Evolutionary conservation across 1,284 basidiomycete genomes (phyloP).

Genomic region (Microbotryomycetes sp.): DNA sequence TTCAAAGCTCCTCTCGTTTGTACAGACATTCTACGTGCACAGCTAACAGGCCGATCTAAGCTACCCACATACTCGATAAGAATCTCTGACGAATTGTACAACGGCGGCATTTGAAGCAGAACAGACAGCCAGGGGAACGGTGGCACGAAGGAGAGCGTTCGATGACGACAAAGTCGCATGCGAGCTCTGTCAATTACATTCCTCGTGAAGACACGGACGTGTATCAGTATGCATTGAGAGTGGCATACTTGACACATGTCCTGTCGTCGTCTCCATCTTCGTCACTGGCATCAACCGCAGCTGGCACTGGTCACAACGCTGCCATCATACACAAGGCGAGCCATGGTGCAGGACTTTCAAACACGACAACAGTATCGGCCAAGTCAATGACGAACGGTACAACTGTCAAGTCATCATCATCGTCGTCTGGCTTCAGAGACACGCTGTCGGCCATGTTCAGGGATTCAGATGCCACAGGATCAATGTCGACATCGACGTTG

Average conservation of each 20-base stretch:
- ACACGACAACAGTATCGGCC: slow-evolving; percentile 1
- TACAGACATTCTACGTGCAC: too few relatives aligned
- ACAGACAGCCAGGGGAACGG: too few relatives aligned
- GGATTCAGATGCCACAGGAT: not conserved
- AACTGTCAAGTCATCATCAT: not conserved
- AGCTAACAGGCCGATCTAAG: too few relatives aligned
- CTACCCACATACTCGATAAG: too few relatives aligned
- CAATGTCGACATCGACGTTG: not conserved
- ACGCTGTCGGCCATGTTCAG: not conserved
- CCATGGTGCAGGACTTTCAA: too few relatives aligned
- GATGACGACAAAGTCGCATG: slow-evolving; percentile 1
- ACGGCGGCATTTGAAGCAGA: too few relatives aligned
- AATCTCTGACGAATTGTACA: too few relatives aligned
- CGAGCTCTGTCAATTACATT: not conserved
- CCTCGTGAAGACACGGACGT: slow-evolving; percentile 29
- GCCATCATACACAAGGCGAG: slow-evolving; percentile 8
- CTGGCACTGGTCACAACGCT: not conserved
- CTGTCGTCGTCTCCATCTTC: slow-evolving; percentile 2
- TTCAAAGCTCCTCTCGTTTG: too few relatives aligned
- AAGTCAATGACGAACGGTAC: slow-evolving; percentile 1
- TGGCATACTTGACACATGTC: slow-evolving; percentile 29
- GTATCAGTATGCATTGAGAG: slow-evolving; percentile 29
- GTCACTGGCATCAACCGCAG: not conserved
- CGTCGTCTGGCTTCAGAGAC: not conserved
- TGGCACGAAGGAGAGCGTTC: too few relatives aligned